These are phyloP conservation scores for Dicorynia guianensis DNA, from an alignment of 306 rosid genomes.

Conservation along the genomic window DNA sequence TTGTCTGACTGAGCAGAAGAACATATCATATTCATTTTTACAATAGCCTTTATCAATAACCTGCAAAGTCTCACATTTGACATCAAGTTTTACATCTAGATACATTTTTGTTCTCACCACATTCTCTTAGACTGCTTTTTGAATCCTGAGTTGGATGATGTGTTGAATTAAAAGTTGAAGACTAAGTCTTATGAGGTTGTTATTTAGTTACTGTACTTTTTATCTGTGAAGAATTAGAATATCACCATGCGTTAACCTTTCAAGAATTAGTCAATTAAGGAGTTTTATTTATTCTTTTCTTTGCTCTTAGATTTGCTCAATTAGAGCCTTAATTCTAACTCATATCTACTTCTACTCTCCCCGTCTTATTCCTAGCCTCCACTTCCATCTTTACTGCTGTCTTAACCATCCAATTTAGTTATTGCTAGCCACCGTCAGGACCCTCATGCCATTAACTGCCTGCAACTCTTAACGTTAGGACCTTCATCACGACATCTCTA, in stretches of 20 bases:
- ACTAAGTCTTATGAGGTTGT: neutral
- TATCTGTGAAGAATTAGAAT: neutral
- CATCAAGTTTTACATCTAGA: neutral
- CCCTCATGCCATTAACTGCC: too few species aligned
- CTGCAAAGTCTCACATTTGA: neutral
- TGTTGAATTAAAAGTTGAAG: neutral
- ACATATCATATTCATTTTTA: neutral
- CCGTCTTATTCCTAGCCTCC: too few species aligned
- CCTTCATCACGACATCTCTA: too few species aligned
- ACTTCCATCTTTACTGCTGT: too few species aligned
- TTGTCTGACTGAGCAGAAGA: neutral
- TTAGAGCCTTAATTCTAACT: too few species aligned
- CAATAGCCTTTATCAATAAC: neutral
- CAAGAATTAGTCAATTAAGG: neutral
- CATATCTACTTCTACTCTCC: too few species aligned
- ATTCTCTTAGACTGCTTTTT: neutral
- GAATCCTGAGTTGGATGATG: neutral
- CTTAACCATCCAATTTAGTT: too few species aligned
- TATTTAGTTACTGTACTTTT: neutral
- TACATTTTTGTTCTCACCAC: neutral
- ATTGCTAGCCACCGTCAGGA: too few species aligned
- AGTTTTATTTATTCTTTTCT: too few species aligned
- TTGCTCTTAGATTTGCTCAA: too few species aligned
- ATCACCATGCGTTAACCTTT: conserved; percentile 3
- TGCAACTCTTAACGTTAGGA: too few species aligned